A percentile compares a stretch with the other conserved stretches of the same genome.
Conservation (phyloP, 148 eudicot species). For the Chenopodium formosanum region DNA sequence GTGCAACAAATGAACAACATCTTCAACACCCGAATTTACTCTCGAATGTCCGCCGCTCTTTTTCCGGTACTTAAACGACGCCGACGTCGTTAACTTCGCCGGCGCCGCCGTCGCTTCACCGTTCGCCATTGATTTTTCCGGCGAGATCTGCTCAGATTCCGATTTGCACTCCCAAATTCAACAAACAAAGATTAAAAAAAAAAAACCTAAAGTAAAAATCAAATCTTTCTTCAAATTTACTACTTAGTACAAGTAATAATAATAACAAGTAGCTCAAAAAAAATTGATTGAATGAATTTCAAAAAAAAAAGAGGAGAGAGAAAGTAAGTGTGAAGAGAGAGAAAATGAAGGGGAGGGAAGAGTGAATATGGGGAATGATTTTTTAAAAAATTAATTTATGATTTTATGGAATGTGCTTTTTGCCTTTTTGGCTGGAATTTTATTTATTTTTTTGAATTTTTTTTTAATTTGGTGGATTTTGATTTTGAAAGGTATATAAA, state of each 20-base stretch:
- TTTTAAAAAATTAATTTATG: background rate
- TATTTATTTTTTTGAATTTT: background rate
- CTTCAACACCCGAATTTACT: slow-evolving; percentile 56
- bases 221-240: too few species aligned
- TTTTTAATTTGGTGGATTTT: background rate
- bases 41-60: slow-evolving; percentile 40
- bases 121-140: slow-evolving; percentile 15
- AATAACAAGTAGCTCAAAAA: too few species aligned
- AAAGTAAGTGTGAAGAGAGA: background rate
- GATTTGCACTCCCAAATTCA: background rate
- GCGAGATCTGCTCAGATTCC: background rate
- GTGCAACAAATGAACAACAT: slow-evolving; percentile 55
- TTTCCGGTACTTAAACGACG: slow-evolving; percentile 46
- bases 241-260: too few species aligned
- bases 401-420: slow-evolving; percentile 4
- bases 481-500: background rate
- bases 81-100: slow-evolving; percentile 40
- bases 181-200: background rate
- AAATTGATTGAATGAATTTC: too few species aligned
- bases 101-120: slow-evolving; percentile 37
- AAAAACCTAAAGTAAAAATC: background rate
- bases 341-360: background rate
- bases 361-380: slow-evolving; percentile 13
- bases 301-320: background rate
- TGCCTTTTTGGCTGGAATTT: background rate